Base-by-base conservation (phyloP, 352 stramenopile genomes). In the Peronospora destructor region DNA sequence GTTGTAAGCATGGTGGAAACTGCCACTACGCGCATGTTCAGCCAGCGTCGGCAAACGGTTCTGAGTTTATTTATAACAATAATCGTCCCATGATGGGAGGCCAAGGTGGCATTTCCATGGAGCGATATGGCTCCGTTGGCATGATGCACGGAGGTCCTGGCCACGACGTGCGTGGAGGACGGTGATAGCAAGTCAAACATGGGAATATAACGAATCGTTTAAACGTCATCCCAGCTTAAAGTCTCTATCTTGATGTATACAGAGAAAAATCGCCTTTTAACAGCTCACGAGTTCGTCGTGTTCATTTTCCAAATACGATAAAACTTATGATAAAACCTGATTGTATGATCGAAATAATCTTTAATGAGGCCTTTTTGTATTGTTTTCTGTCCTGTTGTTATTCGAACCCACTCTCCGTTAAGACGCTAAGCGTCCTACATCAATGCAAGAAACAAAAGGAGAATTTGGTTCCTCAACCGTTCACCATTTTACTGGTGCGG, bases 1-100 rank as follows among this genome's bases (percentile, higher is more conserved):
- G 81, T 32, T 92, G 81, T 64, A 85, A 87, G 37, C 75, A 90
- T 47, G 81, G 81, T 42, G 69, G 57, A 38, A 69, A 55, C 45
- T 92, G 81, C 54, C 64, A 83, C 41, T 92, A 75, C 51, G 54
- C 75, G 28, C 81, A 92, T 65, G 75, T 81, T 38, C 52, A 68
- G 40, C 42, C 55, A 23, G 58, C 26, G 36, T 53, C 56, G 9
- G 54, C 48, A 47, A 78, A 78, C 39, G 59, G 58, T 40, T 65
- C 70, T 56, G 72, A 76, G 52, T 65, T 65, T 74, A 75, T 73
- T 62, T 88, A 85, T 73, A 76, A 71, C 64, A 66, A 60, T 35
- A 69, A 51, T 64, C 49, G 49, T 11, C 47, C 49, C 25, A 59
- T 66, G 60, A 66, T 71, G 58, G 58, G 41, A 50, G 62, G 58